phyloP scores from a whole-genome alignment of 805 yeast species.

The Suhomyces tanzawaensis region DNA sequence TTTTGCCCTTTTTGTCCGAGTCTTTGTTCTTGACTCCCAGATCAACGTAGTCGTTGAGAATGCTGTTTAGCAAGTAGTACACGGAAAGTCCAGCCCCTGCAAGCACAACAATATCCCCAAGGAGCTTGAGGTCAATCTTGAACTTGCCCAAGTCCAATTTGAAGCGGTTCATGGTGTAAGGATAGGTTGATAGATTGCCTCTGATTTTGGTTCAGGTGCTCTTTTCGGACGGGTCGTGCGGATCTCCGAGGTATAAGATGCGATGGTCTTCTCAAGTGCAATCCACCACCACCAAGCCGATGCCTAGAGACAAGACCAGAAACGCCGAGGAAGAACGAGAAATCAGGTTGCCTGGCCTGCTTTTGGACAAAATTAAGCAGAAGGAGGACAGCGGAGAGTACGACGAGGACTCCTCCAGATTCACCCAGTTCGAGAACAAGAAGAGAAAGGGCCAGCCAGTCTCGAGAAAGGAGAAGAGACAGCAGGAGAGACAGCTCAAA shows the following conservation, averaged over 20 bases:
- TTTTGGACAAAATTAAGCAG: constrained; percentile 49
- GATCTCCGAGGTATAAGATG: too few relatives aligned
- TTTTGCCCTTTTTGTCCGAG: constrained; percentile 60
- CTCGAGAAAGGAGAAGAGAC: constrained; percentile 34
- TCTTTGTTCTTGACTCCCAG: constrained; percentile 47
- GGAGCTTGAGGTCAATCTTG: constrained; percentile 37
- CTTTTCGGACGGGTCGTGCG: constrained; percentile 2
- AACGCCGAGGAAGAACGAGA: constrained; percentile 30
- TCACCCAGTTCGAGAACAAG: constrained; percentile 15
- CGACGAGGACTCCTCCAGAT: constrained; percentile 32
- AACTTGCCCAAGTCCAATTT: constrained; percentile 38
- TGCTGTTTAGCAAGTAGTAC: constrained; percentile 55
- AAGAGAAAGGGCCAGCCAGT: constrained; percentile 24
- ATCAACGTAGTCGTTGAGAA: constrained; percentile 36
- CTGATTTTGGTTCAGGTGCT: not conserved
- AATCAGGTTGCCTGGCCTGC: constrained; percentile 54
- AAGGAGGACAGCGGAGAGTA: constrained; percentile 44
- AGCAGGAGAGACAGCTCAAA: constrained; percentile 32
- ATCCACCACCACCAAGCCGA: too few relatives aligned
- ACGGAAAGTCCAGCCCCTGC: constrained; percentile 67
- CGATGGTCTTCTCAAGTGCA: constrained; percentile 1
- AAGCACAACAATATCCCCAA: constrained; percentile 41
- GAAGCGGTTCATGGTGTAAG: constrained; percentile 31
- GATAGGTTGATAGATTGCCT: not conserved
- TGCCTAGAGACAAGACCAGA: constrained; percentile 5